Evolutionary conservation across 345 rosid genomes (phyloP).

Genomic region (Populus deltoides): DNA sequence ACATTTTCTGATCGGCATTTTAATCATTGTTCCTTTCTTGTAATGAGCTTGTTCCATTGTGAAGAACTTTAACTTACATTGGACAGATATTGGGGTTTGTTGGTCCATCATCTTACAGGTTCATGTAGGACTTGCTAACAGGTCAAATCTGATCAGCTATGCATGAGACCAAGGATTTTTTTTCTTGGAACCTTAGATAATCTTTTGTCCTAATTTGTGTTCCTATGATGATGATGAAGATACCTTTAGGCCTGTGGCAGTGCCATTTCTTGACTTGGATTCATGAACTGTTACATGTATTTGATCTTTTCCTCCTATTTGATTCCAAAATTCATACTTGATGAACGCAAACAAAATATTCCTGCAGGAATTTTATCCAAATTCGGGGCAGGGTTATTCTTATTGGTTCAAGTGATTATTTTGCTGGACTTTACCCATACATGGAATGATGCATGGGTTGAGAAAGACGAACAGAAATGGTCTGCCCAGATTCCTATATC

Average conservation of each 20-base stretch:
- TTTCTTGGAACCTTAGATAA: neutral
- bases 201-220: neutral
- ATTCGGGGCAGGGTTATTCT: constrained; percentile 94
- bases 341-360: constrained; percentile 6
- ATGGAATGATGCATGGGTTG: constrained; percentile 99
- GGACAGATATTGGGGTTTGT: neutral
- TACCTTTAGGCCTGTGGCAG: neutral
- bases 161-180: neutral
- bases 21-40: neutral
- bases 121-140: neutral
- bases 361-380: constrained; percentile 72
- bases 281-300: neutral
- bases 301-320: neutral
- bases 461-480: constrained; percentile 95
- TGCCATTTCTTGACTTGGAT: constrained; percentile 1
- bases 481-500: constrained; percentile 24
- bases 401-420: constrained; percentile 88
- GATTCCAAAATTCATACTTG: neutral
- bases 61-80: neutral
- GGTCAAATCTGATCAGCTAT: neutral
- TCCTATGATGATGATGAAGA: neutral
- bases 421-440: constrained; percentile 79
- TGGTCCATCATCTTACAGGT: neutral
- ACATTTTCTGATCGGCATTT: too few relatives aligned
- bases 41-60: neutral